Evolutionary conservation across 148 eudicot genomes (phyloP).

Genomic region (Salicornia ramosissima): DNA sequence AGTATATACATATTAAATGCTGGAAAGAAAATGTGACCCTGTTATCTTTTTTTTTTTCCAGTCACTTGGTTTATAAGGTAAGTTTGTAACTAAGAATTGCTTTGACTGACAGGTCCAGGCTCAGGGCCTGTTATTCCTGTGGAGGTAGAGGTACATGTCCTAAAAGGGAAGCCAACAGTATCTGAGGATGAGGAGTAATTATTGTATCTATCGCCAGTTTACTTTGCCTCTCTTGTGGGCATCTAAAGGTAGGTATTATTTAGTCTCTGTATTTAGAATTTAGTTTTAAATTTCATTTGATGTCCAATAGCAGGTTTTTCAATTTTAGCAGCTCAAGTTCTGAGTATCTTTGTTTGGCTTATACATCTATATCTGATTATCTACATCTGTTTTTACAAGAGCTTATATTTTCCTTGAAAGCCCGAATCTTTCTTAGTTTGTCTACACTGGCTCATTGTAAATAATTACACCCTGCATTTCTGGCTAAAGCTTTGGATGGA

Average conservation of each 20-base stretch:
- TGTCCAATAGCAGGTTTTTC: background rate
- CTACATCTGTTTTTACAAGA: background rate
- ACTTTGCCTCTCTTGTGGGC: slow-evolving; percentile 10
- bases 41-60: background rate
- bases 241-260: background rate
- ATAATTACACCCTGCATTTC: background rate
- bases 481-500: too few species aligned
- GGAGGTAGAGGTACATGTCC: slow-evolving; percentile 23
- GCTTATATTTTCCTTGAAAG: background rate
- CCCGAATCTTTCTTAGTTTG: background rate
- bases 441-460: background rate
- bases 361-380: background rate
- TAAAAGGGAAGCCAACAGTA: slow-evolving; percentile 7
- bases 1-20: too few species aligned
- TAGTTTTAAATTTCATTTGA: background rate
- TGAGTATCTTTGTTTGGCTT: background rate
- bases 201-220: slow-evolving; percentile 18
- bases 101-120: slow-evolving; percentile 14
- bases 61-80: background rate
- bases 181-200: slow-evolving; percentile 29
- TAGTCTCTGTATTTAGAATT: background rate
- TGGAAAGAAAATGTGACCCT: background rate
- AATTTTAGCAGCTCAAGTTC: background rate
- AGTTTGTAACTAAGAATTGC: background rate
- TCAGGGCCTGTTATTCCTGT: slow-evolving; percentile 8